A percentile compares a stretch with the other conserved stretches of the same genome.
These are phyloP conservation scores for Serpula lacrymans DNA, from an alignment of 768 basidiomycete species.

Conservation along the genomic window DNA sequence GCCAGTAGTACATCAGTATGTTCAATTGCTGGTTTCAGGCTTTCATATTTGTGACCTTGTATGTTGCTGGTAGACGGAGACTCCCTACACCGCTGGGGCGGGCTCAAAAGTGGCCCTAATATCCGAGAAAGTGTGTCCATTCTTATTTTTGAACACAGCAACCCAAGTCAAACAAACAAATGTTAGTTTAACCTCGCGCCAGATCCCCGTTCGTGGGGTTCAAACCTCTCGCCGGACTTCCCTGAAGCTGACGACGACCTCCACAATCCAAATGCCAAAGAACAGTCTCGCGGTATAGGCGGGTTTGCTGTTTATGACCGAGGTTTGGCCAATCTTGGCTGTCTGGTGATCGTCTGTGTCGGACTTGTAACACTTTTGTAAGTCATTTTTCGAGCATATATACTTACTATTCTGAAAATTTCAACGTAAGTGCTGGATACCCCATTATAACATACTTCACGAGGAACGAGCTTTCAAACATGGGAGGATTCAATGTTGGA, in stretches of 20 bases:
- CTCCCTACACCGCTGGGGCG: slow-evolving; percentile 40
- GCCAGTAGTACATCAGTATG: slow-evolving; percentile 22
- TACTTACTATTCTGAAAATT: not conserved
- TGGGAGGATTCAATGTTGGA: slow-evolving; percentile 56
- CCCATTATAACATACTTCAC: slow-evolving; percentile 40
- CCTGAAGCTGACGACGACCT: slow-evolving; percentile 70
- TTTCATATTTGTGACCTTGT: not conserved
- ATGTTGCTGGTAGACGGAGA: slow-evolving; percentile 17
- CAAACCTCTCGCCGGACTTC: slow-evolving; percentile 49
- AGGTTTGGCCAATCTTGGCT: slow-evolving; percentile 72
- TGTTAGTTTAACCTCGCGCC: slow-evolving; percentile 61
- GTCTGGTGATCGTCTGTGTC: slow-evolving; percentile 51
- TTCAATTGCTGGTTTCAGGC: not conserved
- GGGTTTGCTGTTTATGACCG: slow-evolving; percentile 54
- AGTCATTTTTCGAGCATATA: slow-evolving; percentile 18
- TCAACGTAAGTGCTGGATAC: slow-evolving; percentile 37
- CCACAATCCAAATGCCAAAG: slow-evolving; percentile 56
- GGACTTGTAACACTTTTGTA: slow-evolving; percentile 58
- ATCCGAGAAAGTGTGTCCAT: slow-evolving; percentile 42
- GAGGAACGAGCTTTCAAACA: slow-evolving; percentile 21
- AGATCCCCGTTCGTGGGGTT: slow-evolving; percentile 67
- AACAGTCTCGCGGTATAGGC: slow-evolving; percentile 31
- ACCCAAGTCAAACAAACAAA: not conserved
- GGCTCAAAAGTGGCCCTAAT: slow-evolving; percentile 34
- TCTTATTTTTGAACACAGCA: not conserved